Conservation (phyloP, 805 yeast genomes). For the Starmerella floris region DNA sequence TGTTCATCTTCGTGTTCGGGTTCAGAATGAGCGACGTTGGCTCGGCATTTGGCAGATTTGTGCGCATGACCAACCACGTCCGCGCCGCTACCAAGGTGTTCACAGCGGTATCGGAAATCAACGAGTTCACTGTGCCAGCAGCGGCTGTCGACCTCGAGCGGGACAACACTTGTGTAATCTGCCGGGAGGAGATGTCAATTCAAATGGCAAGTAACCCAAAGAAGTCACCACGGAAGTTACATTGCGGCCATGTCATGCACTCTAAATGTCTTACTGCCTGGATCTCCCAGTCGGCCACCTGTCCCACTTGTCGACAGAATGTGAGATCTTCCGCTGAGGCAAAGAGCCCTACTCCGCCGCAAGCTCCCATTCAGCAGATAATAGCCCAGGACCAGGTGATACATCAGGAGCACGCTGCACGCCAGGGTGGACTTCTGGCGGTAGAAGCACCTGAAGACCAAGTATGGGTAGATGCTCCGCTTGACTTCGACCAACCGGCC, state of each 20-base stretch:
- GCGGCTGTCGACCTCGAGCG: constrained; percentile 45
- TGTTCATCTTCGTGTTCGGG: constrained; percentile 28
- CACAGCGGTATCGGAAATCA: constrained; percentile 43
- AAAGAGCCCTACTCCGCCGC: neutral
- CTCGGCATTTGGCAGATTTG: constrained; percentile 23
- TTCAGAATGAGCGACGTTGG: constrained; percentile 40
- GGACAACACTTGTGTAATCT: constrained; percentile 64
- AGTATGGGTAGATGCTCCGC: no score
- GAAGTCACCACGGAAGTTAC: constrained; percentile 55
- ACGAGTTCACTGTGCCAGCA: constrained; percentile 50
- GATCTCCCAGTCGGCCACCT: constrained; percentile 82
- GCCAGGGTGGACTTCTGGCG: no score
- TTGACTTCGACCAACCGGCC: no score
- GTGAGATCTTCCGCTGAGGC: constrained; percentile 7
- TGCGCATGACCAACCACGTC: constrained; percentile 23
- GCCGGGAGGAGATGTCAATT: constrained; percentile 75
- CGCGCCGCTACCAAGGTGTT: constrained; percentile 24
- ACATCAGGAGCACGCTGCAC: no score
- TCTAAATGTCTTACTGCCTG: constrained; percentile 82
- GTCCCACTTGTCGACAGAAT: constrained; percentile 61
- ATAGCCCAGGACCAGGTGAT: no score
- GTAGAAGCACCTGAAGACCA: no score
- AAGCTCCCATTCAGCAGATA: no score
- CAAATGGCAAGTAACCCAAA: constrained; percentile 31
- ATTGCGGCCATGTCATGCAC: constrained; percentile 81